Base-by-base conservation (phyloP, 2,329 filamentous ascomycete species). In the Esteya vermicola region DNA sequence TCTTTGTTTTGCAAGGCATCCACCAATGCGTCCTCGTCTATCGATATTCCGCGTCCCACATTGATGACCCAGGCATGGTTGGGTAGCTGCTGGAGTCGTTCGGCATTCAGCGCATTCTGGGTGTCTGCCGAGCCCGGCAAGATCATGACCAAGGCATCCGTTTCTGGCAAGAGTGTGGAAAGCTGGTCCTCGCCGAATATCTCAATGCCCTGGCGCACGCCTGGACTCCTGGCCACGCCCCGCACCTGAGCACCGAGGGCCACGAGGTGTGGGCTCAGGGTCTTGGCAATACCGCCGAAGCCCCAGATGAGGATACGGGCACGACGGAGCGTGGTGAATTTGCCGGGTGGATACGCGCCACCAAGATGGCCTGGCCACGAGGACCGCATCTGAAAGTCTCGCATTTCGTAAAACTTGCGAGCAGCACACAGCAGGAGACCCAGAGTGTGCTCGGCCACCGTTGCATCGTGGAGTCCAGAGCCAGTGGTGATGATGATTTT, bases 181-280 rank as follows among this genome's bases (percentile, higher is more conserved):
- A 68, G 50, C 22, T 52, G 51, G 42, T 62, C 57, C 47, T 67
- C 63, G 19, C 50, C 45, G 32, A 57, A 56, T 18, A 68, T 58
- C 50, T 65, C 56, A 26, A 64, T 51, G 3, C 64, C 64, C 45
- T 63, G 60, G 35, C 76, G 62, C 14, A 80, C 70, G 9, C 77
- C 75, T 1, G 63, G 50, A 9, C 51, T 53, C 12, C 75, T 62
- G 12, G 77, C 77, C 2, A 81, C 54, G 38, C 77, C 77, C 27
- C 54, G 61, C 14, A 81, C 75, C 1, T 62, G 59, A 9, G 76
- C 70, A 20, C 77, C 77, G 9, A 68, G 56, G 1, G 50, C 49
- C 2, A 51, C 53, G 21, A 68, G 50, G 38, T 51, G 55, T 0
- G 64, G 63, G 6, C 59, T 52, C 19, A 68, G 56, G 0, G 51